These are phyloP conservation scores for Pythium scleroteichum DNA, from an alignment of 352 stramenopile species.

Conservation along the genomic window DNA sequence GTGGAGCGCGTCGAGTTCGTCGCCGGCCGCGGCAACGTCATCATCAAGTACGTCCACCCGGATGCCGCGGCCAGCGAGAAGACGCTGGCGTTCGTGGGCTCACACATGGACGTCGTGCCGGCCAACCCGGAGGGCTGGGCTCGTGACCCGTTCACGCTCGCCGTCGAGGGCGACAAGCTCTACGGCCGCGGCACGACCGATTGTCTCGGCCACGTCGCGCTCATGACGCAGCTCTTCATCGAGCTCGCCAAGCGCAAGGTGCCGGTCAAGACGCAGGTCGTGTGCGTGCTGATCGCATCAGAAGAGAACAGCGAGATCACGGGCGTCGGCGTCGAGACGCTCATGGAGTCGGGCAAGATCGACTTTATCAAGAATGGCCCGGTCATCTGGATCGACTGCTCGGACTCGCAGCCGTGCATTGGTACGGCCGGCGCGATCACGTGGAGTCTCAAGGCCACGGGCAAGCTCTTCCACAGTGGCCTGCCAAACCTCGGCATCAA, in stretches of 20 bases:
- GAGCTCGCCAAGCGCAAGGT: conserved; percentile 79
- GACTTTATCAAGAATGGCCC: conserved; percentile 93
- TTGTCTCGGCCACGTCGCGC: conserved; percentile 91
- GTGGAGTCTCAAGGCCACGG: conserved; percentile 89
- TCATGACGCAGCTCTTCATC: conserved; percentile 85
- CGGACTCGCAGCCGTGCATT: conserved; percentile 92
- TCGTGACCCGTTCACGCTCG: conserved; percentile 86
- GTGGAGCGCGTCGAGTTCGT: conserved; percentile 86
- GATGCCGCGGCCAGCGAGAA: conserved; percentile 47
- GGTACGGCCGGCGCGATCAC: conserved; percentile 86
- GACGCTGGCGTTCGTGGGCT: conserved; percentile 87
- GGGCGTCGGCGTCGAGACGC: conserved; percentile 87
- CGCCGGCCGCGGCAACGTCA: conserved; percentile 86
- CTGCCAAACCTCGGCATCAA: conserved; percentile 91
- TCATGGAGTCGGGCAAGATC: conserved; percentile 88
- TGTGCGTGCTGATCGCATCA: conserved; percentile 90
- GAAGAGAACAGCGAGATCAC: conserved; percentile 85
- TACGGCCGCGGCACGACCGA: conserved; percentile 92
- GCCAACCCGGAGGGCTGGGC: conserved; percentile 91
- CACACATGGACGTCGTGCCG: conserved; percentile 92
- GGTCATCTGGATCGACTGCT: conserved; percentile 92
- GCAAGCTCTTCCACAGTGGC: conserved; percentile 92
- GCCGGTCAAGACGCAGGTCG: conserved; percentile 70
- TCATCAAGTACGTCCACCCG: conserved; percentile 84
- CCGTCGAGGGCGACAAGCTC: conserved; percentile 90